Conservation (phyloP, 805 yeast species). For the Ogataea chonburiensis region DNA sequence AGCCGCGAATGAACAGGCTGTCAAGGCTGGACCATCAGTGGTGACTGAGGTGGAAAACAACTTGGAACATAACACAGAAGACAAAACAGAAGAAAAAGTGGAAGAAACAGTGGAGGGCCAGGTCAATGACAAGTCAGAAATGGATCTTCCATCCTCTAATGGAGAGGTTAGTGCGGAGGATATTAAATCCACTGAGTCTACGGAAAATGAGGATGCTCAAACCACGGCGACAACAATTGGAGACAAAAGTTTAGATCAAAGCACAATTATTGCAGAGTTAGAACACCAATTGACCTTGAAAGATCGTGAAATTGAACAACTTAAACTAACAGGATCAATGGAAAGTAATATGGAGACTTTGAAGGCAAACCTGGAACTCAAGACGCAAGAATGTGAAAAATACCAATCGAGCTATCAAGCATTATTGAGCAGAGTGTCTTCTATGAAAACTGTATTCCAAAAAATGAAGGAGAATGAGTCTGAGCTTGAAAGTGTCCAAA, state of each 20-base stretch:
- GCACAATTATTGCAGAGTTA: slow-evolving; percentile 2
- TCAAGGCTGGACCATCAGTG: neutral
- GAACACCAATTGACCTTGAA: slow-evolving; percentile 6
- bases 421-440: slow-evolving; percentile 58
- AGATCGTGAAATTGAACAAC: slow-evolving; percentile 2
- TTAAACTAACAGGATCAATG: neutral
- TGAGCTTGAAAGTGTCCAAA: slow-evolving; percentile 56
- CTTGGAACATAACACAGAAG: too few species aligned
- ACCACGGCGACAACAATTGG: neutral
- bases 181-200: neutral
- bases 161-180: slow-evolving; percentile 3
- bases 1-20: neutral
- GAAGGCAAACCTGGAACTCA: slow-evolving; percentile 33
- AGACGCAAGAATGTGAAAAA: slow-evolving; percentile 53
- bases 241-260: neutral
- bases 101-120: slow-evolving; percentile 2
- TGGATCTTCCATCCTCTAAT: too few species aligned
- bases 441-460: slow-evolving; percentile 70
- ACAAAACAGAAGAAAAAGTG: slow-evolving; percentile 3
- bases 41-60: too few species aligned
- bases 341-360: slow-evolving; percentile 11
- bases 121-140: too few species aligned
- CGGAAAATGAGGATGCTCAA: neutral
- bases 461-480: slow-evolving; percentile 71
- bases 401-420: slow-evolving; percentile 60